These are phyloP conservation scores for Exophiala spinifera DNA, from an alignment of 2,329 filamentous ascomycete genomes.

Conservation along the genomic window DNA sequence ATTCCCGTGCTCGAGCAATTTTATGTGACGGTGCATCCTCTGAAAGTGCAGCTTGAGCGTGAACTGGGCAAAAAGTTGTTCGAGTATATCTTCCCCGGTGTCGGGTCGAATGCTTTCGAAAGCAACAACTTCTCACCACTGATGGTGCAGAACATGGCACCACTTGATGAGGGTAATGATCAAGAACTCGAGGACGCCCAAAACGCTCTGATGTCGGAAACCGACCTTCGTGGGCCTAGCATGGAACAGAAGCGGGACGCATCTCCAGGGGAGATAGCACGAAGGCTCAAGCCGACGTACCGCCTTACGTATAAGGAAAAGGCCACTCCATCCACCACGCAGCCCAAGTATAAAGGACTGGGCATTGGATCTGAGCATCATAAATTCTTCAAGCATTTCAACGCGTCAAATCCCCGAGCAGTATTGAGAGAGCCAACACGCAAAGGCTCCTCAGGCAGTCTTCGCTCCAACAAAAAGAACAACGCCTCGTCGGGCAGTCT, in stretches of 20 bases:
- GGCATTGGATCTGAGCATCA: constrained; percentile 24
- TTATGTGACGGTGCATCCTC: constrained; percentile 86
- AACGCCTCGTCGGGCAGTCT: constrained; percentile 25
- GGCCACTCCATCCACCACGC: constrained; percentile 6
- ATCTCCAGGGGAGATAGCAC: constrained; percentile 71
- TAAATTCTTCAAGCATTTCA: constrained; percentile 27
- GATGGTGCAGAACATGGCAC: constrained; percentile 53
- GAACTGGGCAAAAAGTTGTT: constrained; percentile 91
- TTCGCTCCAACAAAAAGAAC: constrained; percentile 37
- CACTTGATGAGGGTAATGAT: constrained; percentile 40
- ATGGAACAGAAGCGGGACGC: constrained; percentile 54
- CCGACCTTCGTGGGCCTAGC: constrained; percentile 26
- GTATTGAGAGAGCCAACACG: constrained; percentile 15
- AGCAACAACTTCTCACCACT: constrained; percentile 51
- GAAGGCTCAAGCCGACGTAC: constrained; percentile 78
- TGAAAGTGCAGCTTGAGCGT: constrained; percentile 89
- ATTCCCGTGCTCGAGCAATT: constrained; percentile 98
- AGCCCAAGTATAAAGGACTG: constrained; percentile 22
- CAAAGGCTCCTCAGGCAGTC: constrained; percentile 33
- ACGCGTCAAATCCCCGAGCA: constrained; percentile 18
- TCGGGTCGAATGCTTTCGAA: constrained; percentile 56
- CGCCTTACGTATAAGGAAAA: constrained; percentile 18
- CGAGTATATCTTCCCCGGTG: constrained; percentile 93
- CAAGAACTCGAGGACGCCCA: constrained; percentile 49
- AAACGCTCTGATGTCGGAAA: constrained; percentile 34